These are phyloP conservation scores for Chamaecrista fasciculata DNA, from an alignment of 306 rosid genomes.

Conservation along the genomic window DNA sequence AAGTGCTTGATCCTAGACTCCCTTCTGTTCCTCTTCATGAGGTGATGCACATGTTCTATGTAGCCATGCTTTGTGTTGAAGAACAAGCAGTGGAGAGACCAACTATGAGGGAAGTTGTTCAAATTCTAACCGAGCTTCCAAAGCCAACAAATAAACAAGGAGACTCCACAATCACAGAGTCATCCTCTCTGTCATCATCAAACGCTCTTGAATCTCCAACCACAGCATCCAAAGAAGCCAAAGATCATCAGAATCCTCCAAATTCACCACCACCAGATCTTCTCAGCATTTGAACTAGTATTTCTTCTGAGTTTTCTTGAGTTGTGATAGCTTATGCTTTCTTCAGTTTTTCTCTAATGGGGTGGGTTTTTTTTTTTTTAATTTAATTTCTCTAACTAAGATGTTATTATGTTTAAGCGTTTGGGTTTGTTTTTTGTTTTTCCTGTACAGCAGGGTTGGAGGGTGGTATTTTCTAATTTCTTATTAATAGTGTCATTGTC, in stretches of 20 bases:
- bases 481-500: constrained; percentile 25
- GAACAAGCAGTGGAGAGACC: constrained; percentile 76
- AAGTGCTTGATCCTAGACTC: constrained; percentile 48
- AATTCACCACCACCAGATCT: constrained; percentile 79
- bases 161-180: constrained; percentile 43
- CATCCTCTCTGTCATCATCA: constrained; percentile 44
- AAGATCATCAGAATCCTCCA: constrained; percentile 49
- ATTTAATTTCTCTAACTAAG: constrained; percentile 44
- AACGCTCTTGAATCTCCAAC: constrained; percentile 51
- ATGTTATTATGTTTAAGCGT: constrained; percentile 39
- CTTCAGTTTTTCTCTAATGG: constrained; percentile 28
- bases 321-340: constrained; percentile 39
- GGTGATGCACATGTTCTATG: constrained; percentile 70
- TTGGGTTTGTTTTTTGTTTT: constrained; percentile 47
- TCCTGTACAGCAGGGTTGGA: constrained; percentile 71
- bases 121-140: constrained; percentile 77
- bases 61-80: constrained; percentile 82
- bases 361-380: constrained; percentile 35
- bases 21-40: constrained; percentile 50
- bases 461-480: constrained; percentile 48
- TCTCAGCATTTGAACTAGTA: constrained; percentile 69
- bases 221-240: constrained; percentile 37
- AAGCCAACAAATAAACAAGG: constrained; percentile 54
- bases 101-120: constrained; percentile 87
- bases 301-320: constrained; percentile 36